These are phyloP conservation scores for Diaporthe caulivora DNA, from an alignment of 2,329 filamentous ascomycete species.

Conservation along the genomic window DNA sequence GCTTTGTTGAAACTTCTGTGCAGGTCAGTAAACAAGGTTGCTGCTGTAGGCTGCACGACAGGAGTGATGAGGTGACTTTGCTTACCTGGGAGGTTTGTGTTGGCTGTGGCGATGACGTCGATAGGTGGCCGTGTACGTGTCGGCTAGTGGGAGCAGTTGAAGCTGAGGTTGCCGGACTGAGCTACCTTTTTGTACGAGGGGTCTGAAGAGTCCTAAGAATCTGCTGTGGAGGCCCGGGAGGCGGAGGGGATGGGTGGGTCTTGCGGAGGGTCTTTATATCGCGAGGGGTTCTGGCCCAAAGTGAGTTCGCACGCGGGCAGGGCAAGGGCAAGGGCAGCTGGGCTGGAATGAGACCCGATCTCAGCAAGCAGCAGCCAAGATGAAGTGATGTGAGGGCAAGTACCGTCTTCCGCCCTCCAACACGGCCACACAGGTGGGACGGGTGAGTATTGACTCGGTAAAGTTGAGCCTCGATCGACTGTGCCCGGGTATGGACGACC, in stretches of 20 bases:
- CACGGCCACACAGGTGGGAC: slow-evolving; percentile 7
- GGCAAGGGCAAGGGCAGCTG: slow-evolving; percentile 14
- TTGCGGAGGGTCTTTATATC: slow-evolving; percentile 38
- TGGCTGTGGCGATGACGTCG: slow-evolving; percentile 32
- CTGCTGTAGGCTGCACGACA: slow-evolving; percentile 32
- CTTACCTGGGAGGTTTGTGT: slow-evolving; percentile 32
- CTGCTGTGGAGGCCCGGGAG: slow-evolving; percentile 19
- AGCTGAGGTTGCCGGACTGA: slow-evolving; percentile 16
- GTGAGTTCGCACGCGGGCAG: slow-evolving; percentile 1
- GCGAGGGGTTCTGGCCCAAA: slow-evolving; percentile 6
- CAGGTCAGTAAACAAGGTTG: slow-evolving; percentile 26
- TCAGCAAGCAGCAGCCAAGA: slow-evolving; percentile 13
- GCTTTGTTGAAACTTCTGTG: neutral
- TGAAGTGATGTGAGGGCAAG: slow-evolving; percentile 24
- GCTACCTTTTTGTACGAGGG: slow-evolving; percentile 28
- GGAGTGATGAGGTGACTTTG: slow-evolving; percentile 25
- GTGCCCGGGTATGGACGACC: slow-evolving; percentile 7
- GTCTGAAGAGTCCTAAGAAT: slow-evolving; percentile 19
- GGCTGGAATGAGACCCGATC: slow-evolving; percentile 25
- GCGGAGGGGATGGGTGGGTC: slow-evolving; percentile 32
- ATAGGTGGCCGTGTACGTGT: slow-evolving; percentile 15
- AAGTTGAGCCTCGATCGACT: slow-evolving; percentile 39
- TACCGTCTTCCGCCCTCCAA: slow-evolving; percentile 12
- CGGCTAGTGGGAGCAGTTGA: slow-evolving; percentile 11
- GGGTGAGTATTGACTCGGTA: slow-evolving; percentile 29